Base-by-base conservation (phyloP, 768 basidiomycete species). In the Dioszegia aurantiaca region DNA sequence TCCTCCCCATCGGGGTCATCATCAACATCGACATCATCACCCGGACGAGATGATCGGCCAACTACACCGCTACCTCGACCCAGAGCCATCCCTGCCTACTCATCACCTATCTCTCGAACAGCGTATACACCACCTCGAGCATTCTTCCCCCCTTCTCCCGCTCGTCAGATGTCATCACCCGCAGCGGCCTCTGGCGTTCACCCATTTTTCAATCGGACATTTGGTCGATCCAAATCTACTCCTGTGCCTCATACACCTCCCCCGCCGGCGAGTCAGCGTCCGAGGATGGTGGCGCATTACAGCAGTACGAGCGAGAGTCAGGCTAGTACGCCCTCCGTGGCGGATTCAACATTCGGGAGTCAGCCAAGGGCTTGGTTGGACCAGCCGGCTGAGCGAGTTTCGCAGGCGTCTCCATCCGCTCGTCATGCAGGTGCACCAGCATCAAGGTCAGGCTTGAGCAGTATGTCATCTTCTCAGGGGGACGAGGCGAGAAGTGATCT, bases 131-230 rank as follows among this genome's bases (percentile, higher is more conserved):
- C 59, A 19, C 58, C 56, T 5, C 30, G 47, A 37, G 23, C 30
- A 5, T 27, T 54, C 43, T 44, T 24, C 44, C 44, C 28, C 6
- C 17, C 46, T 17, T 47, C 51, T 40, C 55, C 40, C 47, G 28
- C 31, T n/a, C 14, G 36, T 12, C 44, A 52, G 21, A 45, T 11
- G 19, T 36, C 17, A 17, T 36, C 27, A 19, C 47, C 55, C 33
- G 14, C 53, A 11, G 21, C 17, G 27, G 14, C 33, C 47, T 8
- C 30, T 28, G 31, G 2, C 37, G 30, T 72, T 2, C 74, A 73
- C 58, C 74, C 72, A 4, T 72, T 76, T 63, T 73, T 73, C 64
- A 51, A 26, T 14, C 30, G 51, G 8, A 40, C 51, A n/a, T 47
- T 28, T 31, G n/a, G 31, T 19, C 40, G 37, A 10, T 33, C 44